phyloP scores from a whole-genome alignment of 2,329 filamentous ascomycete genomes.

The Diaporthe ampelina region DNA sequence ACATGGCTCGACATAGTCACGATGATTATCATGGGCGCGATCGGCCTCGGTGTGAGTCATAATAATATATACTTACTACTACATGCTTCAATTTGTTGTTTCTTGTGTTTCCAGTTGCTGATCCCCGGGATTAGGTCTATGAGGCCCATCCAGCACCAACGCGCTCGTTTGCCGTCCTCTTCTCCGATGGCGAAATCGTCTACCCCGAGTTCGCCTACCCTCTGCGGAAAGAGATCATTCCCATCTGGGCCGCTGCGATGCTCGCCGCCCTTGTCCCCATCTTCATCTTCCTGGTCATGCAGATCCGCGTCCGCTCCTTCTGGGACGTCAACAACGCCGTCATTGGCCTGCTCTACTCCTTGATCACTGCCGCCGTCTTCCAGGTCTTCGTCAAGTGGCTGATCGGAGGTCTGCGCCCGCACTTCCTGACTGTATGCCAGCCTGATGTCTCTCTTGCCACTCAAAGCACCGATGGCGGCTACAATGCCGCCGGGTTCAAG shows the following conservation, averaged over 20 bases:
- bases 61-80: neutral
- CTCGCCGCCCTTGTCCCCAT: constrained; percentile 77
- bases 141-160: constrained; percentile 74
- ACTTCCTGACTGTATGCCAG: constrained; percentile 79
- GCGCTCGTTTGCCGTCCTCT: constrained; percentile 78
- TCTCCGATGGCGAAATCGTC: constrained; percentile 76
- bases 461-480: constrained; percentile 56
- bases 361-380: constrained; percentile 80
- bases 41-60: constrained; percentile 76
- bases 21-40: constrained; percentile 74
- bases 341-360: constrained; percentile 77
- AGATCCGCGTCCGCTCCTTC: constrained; percentile 77
- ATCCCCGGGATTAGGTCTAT: constrained; percentile 64
- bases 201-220: constrained; percentile 80
- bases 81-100: neutral
- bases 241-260: constrained; percentile 78
- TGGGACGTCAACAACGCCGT: constrained; percentile 80
- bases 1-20: constrained; percentile 78
- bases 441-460: constrained; percentile 64
- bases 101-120: neutral
- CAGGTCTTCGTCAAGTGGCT: constrained; percentile 83
- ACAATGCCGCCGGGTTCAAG: constrained; percentile 62
- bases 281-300: constrained; percentile 73
- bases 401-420: constrained; percentile 79
- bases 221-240: constrained; percentile 77